These are phyloP conservation scores for Malania oleifera DNA, from an alignment of 164 flowering plant genomes.

Conservation along the genomic window DNA sequence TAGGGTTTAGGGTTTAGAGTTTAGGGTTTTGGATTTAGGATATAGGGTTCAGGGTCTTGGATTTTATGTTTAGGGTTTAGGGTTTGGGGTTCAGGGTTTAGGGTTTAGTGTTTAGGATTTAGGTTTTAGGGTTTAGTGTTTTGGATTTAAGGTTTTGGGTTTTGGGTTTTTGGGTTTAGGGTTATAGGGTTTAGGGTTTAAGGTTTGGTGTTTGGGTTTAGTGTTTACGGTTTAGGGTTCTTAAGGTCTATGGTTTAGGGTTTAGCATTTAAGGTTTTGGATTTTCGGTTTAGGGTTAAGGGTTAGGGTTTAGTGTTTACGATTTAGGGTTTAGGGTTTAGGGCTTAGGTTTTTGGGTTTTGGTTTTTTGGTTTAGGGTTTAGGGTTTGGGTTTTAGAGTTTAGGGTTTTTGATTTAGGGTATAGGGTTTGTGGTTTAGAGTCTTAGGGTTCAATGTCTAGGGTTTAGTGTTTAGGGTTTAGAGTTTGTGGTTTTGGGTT, in stretches of 20 bases:
- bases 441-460: no score
- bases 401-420: not conserved
- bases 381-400: not conserved
- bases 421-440: no score
- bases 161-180: not conserved
- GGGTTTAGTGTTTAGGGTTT: no score
- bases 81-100: not conserved
- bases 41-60: not conserved
- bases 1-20: slow-evolving; percentile 1
- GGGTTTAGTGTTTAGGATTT: not conserved
- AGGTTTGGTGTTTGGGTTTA: no score
- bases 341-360: not conserved
- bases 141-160: not conserved
- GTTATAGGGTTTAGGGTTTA: no score
- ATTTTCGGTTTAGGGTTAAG: not conserved
- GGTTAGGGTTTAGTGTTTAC: not conserved
- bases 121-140: not conserved
- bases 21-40: not conserved
- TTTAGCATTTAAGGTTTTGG: not conserved
- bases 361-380: no score
- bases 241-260: no score
- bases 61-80: not conserved
- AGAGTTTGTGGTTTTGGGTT: no score
- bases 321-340: not conserved
- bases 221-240: no score